Evolutionary conservation across 2,329 filamentous ascomycete genomes (phyloP).

Genomic region (Ophiostoma perfectum): DNA sequence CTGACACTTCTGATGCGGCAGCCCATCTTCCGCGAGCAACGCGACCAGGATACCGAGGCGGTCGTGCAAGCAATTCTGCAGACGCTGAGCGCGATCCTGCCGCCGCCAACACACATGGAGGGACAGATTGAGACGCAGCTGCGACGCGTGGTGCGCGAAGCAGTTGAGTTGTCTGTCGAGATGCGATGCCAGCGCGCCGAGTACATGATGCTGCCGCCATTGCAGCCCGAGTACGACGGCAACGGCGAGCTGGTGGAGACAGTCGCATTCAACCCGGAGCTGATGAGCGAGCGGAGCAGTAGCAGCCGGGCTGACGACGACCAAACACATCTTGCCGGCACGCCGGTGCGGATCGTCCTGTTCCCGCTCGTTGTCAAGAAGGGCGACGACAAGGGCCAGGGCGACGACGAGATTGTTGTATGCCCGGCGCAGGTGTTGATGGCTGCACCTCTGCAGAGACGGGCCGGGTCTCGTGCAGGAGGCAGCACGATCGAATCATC

Average conservation of each 20-base stretch:
- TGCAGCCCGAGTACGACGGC: conserved; percentile 90
- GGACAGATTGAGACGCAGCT: conserved; percentile 76
- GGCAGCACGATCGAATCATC: conserved; percentile 23
- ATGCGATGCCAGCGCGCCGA: conserved; percentile 97
- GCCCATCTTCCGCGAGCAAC: conserved; percentile 72
- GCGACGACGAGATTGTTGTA: conserved; percentile 91
- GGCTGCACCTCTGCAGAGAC: conserved; percentile 44
- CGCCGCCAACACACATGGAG: conserved; percentile 76
- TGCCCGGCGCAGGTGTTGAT: conserved; percentile 92
- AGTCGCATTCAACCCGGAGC: conserved; percentile 82
- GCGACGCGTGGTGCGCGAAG: conserved; percentile 78
- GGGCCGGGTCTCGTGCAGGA: conserved; percentile 27
- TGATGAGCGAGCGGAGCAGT: conserved; percentile 90
- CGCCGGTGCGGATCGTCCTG: conserved; percentile 83
- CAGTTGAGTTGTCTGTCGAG: conserved; percentile 85
- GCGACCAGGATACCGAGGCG: conserved; percentile 85
- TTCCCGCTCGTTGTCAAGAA: conserved; percentile 97
- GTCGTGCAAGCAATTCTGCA: conserved; percentile 89
- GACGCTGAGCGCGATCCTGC: conserved; percentile 76
- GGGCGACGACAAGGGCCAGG: conserved; percentile 78
- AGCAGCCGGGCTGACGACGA: conserved; percentile 34
- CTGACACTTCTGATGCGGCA: conserved; percentile 80
- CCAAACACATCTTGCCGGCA: conserved; percentile 52
- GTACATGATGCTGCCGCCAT: conserved; percentile 95
- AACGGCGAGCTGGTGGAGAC: conserved; percentile 85